Evolutionary conservation across 2,329 filamentous ascomycete species (phyloP).

Genomic region (Beauveria brongniartii): DNA sequence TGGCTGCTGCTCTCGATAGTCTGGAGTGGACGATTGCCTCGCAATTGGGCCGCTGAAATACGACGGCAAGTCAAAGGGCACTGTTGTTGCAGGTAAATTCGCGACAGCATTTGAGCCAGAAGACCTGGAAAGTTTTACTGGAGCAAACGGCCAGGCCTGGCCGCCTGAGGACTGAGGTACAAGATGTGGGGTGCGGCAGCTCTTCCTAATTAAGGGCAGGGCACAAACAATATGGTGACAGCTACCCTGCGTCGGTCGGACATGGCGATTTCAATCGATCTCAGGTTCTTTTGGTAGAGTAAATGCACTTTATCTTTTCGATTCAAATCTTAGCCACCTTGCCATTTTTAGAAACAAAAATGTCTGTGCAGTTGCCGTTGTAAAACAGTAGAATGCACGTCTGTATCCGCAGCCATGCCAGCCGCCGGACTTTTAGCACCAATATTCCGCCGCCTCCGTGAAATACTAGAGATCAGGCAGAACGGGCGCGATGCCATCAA

Average conservation of each 20-base stretch:
- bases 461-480: background rate
- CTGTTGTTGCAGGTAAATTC: background rate
- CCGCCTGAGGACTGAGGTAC: too few species aligned
- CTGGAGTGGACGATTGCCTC: background rate
- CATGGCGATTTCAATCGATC: background rate
- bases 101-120: background rate
- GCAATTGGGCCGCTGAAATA: background rate
- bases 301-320: background rate
- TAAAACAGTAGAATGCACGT: too few species aligned
- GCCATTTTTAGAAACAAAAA: background rate
- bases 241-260: background rate
- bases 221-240: background rate
- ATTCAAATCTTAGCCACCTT: background rate
- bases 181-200: background rate
- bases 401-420: background rate
- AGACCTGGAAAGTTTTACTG: slow-evolving; percentile 7
- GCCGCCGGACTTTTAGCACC: background rate
- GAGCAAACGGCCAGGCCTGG: background rate
- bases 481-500: background rate
- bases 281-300: background rate
- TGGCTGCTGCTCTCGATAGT: slow-evolving; percentile 7
- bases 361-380: background rate
- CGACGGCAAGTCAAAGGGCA: background rate
- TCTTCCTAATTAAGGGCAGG: background rate
- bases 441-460: slow-evolving; percentile 7